A percentile compares a stretch with the other conserved stretches of the same genome.
Conservation (phyloP, 2,329 filamentous ascomycete species). For the Sporothrix curviconia region DNA sequence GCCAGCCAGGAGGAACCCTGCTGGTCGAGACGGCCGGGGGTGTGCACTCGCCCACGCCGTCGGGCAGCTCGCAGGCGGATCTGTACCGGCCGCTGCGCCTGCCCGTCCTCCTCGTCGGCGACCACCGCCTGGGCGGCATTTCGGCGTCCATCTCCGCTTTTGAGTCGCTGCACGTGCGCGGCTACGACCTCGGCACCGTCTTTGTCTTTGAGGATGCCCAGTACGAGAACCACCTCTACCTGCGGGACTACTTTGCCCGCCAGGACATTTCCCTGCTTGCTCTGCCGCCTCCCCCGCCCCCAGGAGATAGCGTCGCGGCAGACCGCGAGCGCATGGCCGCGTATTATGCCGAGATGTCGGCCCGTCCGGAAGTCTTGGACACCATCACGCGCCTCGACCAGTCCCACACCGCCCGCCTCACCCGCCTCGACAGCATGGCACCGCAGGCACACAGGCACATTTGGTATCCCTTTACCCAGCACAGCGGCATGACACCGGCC, state of each 20-base stretch:
- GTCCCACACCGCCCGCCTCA: constrained; percentile 48
- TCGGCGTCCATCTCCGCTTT: constrained; percentile 73
- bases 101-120: constrained; percentile 67
- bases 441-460: constrained; percentile 56
- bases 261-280: constrained; percentile 51
- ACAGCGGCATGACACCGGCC: constrained; percentile 53
- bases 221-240: constrained; percentile 63
- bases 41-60: constrained; percentile 71
- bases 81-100: constrained; percentile 68
- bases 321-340: constrained; percentile 52
- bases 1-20: constrained; percentile 38
- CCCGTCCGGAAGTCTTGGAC: constrained; percentile 43
- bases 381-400: constrained; percentile 27
- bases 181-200: constrained; percentile 67
- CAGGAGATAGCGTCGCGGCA: constrained; percentile 31
- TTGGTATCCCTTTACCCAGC: constrained; percentile 86
- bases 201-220: constrained; percentile 60
- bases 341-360: constrained; percentile 53
- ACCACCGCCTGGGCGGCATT: constrained; percentile 71
- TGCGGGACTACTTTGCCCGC: constrained; percentile 59
- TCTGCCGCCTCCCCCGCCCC: constrained; percentile 53
- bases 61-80: constrained; percentile 70
- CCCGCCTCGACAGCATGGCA: constrained; percentile 55
- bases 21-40: constrained; percentile 79
- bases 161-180: constrained; percentile 69